A percentile compares a stretch with the other conserved stretches of the same genome.
Evolutionary conservation across 2,329 filamentous ascomycete species (phyloP).

Genomic region (Venturiaceae sp.): DNA sequence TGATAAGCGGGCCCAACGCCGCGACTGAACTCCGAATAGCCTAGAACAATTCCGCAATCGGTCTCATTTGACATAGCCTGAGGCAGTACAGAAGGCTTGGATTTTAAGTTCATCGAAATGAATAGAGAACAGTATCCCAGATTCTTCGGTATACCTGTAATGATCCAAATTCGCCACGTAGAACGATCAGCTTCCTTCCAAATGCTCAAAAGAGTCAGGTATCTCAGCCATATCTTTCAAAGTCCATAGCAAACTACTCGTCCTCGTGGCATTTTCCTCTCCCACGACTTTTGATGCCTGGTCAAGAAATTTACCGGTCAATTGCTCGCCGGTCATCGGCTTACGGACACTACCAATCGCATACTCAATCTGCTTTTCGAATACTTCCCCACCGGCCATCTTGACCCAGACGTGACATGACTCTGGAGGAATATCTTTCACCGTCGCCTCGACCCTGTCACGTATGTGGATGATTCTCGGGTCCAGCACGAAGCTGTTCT

Average conservation of each 20-base stretch:
- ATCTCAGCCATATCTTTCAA: neutral
- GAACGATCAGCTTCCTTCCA: no score
- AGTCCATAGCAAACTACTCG: constrained; percentile 12
- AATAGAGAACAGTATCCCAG: no score
- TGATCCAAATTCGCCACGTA: no score
- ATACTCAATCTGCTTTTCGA: constrained; percentile 39
- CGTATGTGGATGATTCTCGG: constrained; percentile 30
- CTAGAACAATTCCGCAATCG: no score
- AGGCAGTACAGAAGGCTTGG: no score
- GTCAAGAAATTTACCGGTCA: constrained; percentile 41
- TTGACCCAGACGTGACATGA: constrained; percentile 30
- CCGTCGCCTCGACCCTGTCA: constrained; percentile 34
- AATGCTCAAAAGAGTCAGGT: neutral
- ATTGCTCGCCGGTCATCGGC: constrained; percentile 35
- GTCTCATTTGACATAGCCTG: no score
- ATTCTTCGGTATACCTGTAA: no score
- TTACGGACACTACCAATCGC: constrained; percentile 40
- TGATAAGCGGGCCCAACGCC: no score
- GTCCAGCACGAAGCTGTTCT: constrained; percentile 36
- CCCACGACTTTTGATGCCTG: constrained; percentile 36
- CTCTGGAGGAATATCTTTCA: constrained; percentile 33
- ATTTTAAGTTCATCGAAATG: no score
- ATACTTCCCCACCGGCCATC: constrained; percentile 25
- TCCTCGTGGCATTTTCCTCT: constrained; percentile 20
- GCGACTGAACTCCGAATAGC: no score